Conservation (phyloP, 164 flowering plant species). For the Paratinospora sagittata region DNA sequence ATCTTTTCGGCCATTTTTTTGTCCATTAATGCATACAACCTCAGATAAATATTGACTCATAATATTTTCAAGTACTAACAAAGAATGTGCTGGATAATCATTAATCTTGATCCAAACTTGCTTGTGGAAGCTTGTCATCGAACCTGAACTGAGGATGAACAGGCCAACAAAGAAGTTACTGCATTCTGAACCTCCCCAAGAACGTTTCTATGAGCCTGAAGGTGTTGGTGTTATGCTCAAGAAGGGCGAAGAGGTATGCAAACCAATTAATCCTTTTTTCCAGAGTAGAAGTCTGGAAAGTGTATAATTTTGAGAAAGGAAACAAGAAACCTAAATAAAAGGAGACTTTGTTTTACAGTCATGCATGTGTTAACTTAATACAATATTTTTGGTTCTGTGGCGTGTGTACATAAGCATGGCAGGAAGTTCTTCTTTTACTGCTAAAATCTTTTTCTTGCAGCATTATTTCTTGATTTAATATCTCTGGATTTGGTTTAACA, state of each 20-base stretch:
- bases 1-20: neutral
- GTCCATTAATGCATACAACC: neutral
- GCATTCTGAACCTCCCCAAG: slow-evolving; percentile 60
- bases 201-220: slow-evolving; percentile 64
- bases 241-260: slow-evolving; percentile 83
- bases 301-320: no score
- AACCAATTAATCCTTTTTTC: neutral
- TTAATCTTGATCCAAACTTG: neutral
- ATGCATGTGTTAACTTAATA: no score
- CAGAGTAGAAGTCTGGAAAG: neutral
- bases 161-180: slow-evolving; percentile 54
- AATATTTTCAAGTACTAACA: neutral
- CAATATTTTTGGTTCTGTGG: no score
- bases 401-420: no score
- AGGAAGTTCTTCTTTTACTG: no score
- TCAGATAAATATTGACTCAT: neutral
- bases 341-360: no score
- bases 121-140: slow-evolving; percentile 67
- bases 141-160: slow-evolving; percentile 77
- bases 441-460: no score
- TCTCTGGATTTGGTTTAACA: no score
- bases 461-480: no score
- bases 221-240: slow-evolving; percentile 59
- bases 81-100: no score
- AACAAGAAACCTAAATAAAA: no score